phyloP scores from a whole-genome alignment of 2,329 filamentous ascomycete genomes.

The Colletotrichum paranaense region DNA sequence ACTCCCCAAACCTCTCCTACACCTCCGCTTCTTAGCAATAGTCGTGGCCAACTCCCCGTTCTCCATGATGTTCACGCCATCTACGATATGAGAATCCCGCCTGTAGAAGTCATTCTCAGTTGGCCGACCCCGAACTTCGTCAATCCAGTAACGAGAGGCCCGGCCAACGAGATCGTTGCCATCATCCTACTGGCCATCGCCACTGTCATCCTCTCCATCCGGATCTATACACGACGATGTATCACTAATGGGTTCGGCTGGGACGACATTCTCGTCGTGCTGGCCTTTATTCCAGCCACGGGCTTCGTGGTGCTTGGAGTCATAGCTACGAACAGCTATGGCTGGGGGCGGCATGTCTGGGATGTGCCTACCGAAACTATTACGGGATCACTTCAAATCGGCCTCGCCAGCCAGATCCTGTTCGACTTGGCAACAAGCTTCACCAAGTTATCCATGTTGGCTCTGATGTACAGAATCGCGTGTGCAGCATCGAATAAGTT shows the following conservation, averaged over 20 bases:
- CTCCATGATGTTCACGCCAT: conserved; percentile 25
- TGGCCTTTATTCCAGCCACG: conserved; percentile 50
- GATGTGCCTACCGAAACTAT: conserved; percentile 42
- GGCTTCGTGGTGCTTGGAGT: conserved; percentile 46
- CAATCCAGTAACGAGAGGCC: conserved; percentile 46
- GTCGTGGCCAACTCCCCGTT: not conserved
- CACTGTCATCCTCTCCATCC: conserved; percentile 45
- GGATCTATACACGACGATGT: conserved; percentile 48
- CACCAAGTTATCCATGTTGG: conserved; percentile 55
- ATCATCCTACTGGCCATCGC: conserved; percentile 42
- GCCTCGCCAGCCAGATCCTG: conserved; percentile 48
- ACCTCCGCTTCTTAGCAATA: not conserved
- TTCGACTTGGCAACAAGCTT: conserved; percentile 51
- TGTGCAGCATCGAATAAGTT: conserved; percentile 44
- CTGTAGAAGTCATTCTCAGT: conserved; percentile 37
- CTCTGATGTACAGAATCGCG: conserved; percentile 50
- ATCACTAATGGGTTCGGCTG: conserved; percentile 49
- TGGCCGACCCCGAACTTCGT: conserved; percentile 48
- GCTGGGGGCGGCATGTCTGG: conserved; percentile 49
- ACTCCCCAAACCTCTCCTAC: not conserved
- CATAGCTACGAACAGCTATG: conserved; percentile 40
- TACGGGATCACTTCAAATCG: conserved; percentile 40
- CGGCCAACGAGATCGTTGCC: conserved; percentile 42
- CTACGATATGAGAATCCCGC: conserved; percentile 37
- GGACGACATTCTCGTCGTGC: conserved; percentile 49